Evolutionary conservation across 495 filamentous ascomycete genomes (phyloP).

Genomic region (Collariella sp.): DNA sequence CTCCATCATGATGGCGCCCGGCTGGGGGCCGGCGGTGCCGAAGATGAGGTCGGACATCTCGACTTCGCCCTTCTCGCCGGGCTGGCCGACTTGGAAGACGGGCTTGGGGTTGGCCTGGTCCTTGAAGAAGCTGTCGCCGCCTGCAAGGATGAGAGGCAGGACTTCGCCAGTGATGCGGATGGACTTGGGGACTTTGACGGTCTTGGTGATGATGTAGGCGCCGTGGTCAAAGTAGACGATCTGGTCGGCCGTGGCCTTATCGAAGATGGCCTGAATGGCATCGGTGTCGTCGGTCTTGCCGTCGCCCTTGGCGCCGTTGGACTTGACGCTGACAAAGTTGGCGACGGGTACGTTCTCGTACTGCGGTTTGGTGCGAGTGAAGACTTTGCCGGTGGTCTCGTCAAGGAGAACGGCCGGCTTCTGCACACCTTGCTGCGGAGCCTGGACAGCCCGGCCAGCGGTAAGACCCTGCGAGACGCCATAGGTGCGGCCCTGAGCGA

Average conservation of each 20-base stretch:
- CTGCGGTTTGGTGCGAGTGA: conserved; percentile 64
- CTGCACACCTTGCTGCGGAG: conserved; percentile 35
- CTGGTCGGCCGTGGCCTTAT: conserved; percentile 50
- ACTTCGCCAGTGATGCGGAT: conserved; percentile 83
- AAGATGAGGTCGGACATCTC: conserved; percentile 84
- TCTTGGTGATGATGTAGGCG: conserved; percentile 75
- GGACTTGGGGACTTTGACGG: conserved; percentile 71
- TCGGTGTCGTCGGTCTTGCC: conserved; percentile 60
- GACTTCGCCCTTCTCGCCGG: conserved; percentile 67
- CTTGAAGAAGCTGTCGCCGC: conserved; percentile 56
- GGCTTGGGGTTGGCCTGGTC: conserved; percentile 61
- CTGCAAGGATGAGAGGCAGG: conserved; percentile 82
- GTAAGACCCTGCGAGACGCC: conserved; percentile 28
- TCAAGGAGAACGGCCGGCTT: conserved; percentile 54
- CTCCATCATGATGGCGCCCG: conserved; percentile 81
- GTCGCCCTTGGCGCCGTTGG: conserved; percentile 71
- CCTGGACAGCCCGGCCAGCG: conserved; percentile 43
- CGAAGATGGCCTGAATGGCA: conserved; percentile 61
- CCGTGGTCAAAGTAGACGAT: conserved; percentile 91
- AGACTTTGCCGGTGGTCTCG: conserved; percentile 43
- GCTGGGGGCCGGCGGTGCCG: conserved; percentile 64
- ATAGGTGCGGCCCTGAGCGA: conserved; percentile 68
- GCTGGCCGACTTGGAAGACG: conserved; percentile 68
- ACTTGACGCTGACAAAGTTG: conserved; percentile 67
- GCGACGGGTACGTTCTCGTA: conserved; percentile 52